Evolutionary conservation across 257 asterid species (phyloP).

Genomic region (Penstemon davidsonii): DNA sequence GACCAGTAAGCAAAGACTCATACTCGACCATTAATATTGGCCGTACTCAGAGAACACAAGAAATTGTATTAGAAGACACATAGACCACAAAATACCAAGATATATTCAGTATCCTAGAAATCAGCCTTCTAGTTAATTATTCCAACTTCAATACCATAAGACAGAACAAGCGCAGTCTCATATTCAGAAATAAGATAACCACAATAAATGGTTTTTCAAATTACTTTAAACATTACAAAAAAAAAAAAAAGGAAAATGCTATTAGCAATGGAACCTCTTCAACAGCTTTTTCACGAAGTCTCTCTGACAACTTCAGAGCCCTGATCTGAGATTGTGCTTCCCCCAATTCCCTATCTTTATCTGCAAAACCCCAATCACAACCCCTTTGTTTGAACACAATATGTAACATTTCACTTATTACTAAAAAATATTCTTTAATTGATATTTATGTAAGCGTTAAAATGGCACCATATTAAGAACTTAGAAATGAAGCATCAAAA

Average conservation of each 20-base stretch:
- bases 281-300: slow-evolving; percentile 70
- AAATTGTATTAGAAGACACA: not conserved
- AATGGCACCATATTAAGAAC: not conserved
- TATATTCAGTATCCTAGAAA: too few species aligned
- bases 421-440: not conserved
- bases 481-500: slow-evolving; percentile 25
- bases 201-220: not conserved
- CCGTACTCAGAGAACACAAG: too few species aligned
- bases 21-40: too few species aligned
- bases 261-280: slow-evolving; percentile 63
- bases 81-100: slow-evolving; percentile 1
- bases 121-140: not conserved
- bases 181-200: not conserved
- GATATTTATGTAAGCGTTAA: not conserved
- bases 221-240: not conserved
- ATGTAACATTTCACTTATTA: not conserved
- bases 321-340: slow-evolving; percentile 75
- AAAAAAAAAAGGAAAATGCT: not conserved
- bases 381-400: not conserved
- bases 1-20: slow-evolving; percentile 19
- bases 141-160: not conserved
- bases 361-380: slow-evolving; percentile 31
- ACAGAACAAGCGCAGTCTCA: not conserved
- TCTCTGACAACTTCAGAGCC: slow-evolving; percentile 61
- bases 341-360: slow-evolving; percentile 65